These are phyloP conservation scores for Aspergillus vadensis DNA, from an alignment of 2,329 filamentous ascomycete genomes.

Conservation along the genomic window DNA sequence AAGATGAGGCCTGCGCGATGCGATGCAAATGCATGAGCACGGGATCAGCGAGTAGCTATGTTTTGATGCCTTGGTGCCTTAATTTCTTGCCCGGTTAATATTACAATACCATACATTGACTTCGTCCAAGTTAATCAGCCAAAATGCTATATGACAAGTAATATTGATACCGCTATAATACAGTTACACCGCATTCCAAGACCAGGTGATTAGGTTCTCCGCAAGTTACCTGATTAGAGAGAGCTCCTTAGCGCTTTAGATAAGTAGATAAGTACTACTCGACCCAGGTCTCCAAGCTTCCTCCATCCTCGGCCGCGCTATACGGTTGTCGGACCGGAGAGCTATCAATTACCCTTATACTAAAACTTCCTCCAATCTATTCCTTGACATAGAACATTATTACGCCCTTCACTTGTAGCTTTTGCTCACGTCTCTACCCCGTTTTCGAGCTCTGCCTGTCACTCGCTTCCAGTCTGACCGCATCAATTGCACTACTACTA, in stretches of 20 bases:
- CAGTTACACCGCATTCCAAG: background rate
- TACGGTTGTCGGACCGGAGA: background rate
- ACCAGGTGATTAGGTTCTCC: background rate
- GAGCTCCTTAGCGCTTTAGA: background rate
- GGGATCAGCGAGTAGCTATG: slow-evolving; percentile 20
- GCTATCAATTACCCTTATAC: background rate
- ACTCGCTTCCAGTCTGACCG: background rate
- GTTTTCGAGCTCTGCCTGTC: background rate
- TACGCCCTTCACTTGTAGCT: background rate
- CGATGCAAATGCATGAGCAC: slow-evolving; percentile 25
- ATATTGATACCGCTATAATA: background rate
- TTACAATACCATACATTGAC: background rate
- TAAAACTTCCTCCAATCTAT: background rate
- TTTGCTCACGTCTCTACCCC: background rate
- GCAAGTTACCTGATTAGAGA: background rate
- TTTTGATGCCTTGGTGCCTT: slow-evolving; percentile 24
- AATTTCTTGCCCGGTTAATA: background rate
- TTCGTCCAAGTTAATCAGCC: background rate
- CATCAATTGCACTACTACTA: background rate
- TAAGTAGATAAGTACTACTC: background rate
- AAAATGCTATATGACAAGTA: too few species aligned
- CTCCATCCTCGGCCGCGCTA: background rate
- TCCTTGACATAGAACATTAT: background rate
- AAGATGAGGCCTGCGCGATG: slow-evolving; percentile 16
- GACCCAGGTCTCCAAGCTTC: background rate